Evolutionary conservation across 1,139 yeast genomes (phyloP), one percentile per base, ranked within the genome.

Genomic region (Eremothecium cymbalariae): DNA sequence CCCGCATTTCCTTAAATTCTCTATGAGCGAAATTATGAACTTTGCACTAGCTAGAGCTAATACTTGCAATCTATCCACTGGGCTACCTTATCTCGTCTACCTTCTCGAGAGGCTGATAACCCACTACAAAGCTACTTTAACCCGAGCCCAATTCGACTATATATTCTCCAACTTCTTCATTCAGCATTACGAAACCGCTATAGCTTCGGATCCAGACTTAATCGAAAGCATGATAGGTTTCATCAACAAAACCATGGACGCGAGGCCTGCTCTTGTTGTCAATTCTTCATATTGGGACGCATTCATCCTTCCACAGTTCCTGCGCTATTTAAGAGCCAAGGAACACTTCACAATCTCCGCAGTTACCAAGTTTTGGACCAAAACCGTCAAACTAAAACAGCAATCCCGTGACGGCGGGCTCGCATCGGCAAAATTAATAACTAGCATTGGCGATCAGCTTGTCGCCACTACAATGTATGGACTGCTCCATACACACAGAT

Each of bases 281-380:
- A 51, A 64, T 12, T 51, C 63, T n/a, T 41, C 47, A 4, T 42
- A 52, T 2, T 63, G 70, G 54, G 32, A 43, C 9, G 30, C 42
- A 30, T 59, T 63, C 9, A 47, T 74, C 8, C 32, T 76, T 16
- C 60, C 61, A 13, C 55, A 57, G 23, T 50, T 55, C 27, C 35
- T 78, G 3, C 55, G 62, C 5, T 65, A 72, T 9, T 59, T 83
- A 27, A 49, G 59, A 6, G 67, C 76, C 0, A 68, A 68, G 33
- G 95, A 84, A 53, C 67, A 79, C 34, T 75, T 79, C 47, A 72
- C 83, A 2, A 59, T 84, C 28, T 72, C 74, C 41, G 66, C 85
- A 0, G 65, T 74, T 0, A 65, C 73, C 36, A 68, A 70, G 42
- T 83, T 84, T 47, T 84, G 94, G 94, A 63, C 64, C 2, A 64